Evolutionary conservation across 345 rosid species (phyloP).

Genomic region (Dimocarpus longan): DNA sequence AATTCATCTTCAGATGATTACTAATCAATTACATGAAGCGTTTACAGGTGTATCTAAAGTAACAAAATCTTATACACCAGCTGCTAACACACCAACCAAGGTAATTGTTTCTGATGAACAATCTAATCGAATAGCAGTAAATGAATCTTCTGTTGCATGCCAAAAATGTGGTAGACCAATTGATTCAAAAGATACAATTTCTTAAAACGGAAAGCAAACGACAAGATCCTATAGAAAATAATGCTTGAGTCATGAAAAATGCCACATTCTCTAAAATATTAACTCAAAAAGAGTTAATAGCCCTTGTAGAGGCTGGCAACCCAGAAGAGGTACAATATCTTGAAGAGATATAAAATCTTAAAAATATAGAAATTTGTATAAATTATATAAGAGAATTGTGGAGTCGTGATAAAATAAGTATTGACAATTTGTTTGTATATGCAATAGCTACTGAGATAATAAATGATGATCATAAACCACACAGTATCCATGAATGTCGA

Average conservation of each 20-base stretch:
- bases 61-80: background rate
- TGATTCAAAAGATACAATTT: background rate
- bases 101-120: background rate
- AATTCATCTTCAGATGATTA: slow-evolving; percentile 7
- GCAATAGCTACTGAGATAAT: background rate
- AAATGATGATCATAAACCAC: background rate
- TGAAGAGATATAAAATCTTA: no score
- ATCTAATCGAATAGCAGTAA: background rate
- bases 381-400: no score
- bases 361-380: no score
- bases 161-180: background rate
- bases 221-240: background rate
- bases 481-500: background rate
- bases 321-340: background rate
- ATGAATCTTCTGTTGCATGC: no score
- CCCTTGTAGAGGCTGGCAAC: background rate
- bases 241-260: background rate
- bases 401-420: background rate
- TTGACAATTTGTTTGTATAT: background rate
- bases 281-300: background rate
- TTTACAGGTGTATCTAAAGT: background rate
- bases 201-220: background rate
- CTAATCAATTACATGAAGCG: slow-evolving; percentile 7
- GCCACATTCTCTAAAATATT: no score
- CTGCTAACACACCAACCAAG: background rate